Evolutionary conservation across 768 basidiomycete species (phyloP), one percentile per base, ranked within the genome.

Genomic region (Pholiota molesta): DNA sequence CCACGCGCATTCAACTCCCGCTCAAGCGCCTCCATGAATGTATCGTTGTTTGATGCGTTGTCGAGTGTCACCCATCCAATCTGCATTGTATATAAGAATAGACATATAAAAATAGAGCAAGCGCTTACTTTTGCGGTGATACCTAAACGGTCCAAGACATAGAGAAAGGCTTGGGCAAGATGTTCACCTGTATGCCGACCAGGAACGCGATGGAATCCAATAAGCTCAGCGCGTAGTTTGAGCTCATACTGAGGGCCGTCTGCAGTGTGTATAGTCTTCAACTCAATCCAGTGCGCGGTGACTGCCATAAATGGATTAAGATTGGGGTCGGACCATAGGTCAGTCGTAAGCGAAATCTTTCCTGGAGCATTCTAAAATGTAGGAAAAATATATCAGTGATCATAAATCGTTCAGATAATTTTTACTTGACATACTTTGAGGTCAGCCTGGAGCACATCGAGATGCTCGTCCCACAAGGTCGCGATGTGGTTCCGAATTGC

Each of bases 231-330:
- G 5, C 72, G 67, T 1, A 78, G 62, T 11, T 68, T 64, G 26
- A 76, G 71, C 3, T 65, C 60, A 8, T 71, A 64, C 33, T 72
- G 65, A 19, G 64, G 55, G 26, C 76, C 68, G 17, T 64, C 39
- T 3, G 62, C 16, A 28, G 72, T 71, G 21, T 68, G 52, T 2
- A 66, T 57, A 0, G 55, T 13, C 13, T 51, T 60, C 2, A 61
- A 53, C 54, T 78, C 55, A 37, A 79, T 73, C 77, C 75, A 82
- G 57, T 81, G 80, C 1, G 73, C 77, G 2, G 79, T 82, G 0
- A 79, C 71, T 11, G 77, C 81, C 77, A 81, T 79, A 64, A 69
- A 81, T 11, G 79, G 71, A 0, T 47, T 29, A 9, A 74, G 65
- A 47, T 78, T 75, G 5, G 65, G 62, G 51, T 81, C 77, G 10